A percentile compares a stretch with the other conserved stretches of the same genome.
phyloP scores from a whole-genome alignment of 2,329 filamentous ascomycete genomes.

The Xylogone sp. region DNA sequence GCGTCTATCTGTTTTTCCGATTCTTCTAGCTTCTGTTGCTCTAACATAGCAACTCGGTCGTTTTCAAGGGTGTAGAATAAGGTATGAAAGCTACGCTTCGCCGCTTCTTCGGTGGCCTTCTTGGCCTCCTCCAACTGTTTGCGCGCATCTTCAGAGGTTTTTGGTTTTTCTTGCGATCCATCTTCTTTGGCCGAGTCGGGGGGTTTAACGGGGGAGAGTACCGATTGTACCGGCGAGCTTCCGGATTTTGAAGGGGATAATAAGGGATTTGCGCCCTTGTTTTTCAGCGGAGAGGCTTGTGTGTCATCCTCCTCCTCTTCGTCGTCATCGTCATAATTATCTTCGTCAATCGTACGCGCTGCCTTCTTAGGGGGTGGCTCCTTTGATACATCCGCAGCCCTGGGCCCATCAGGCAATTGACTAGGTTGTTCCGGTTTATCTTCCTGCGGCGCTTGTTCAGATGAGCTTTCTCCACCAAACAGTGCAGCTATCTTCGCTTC shows the following conservation, averaged over 20 bases:
- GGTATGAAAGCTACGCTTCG: slow-evolving; percentile 86
- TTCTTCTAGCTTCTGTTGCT: slow-evolving; percentile 95
- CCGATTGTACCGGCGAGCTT: slow-evolving; percentile 56
- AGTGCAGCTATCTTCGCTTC: slow-evolving; percentile 74
- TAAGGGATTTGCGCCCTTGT: slow-evolving; percentile 46
- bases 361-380: slow-evolving; percentile 61
- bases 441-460: slow-evolving; percentile 15
- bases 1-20: slow-evolving; percentile 94
- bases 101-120: slow-evolving; percentile 83
- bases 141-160: slow-evolving; percentile 80
- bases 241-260: slow-evolving; percentile 68
- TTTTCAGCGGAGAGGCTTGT: slow-evolving; percentile 48
- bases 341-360: slow-evolving; percentile 75
- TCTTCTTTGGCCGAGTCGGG: slow-evolving; percentile 50
- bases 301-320: slow-evolving; percentile 61
- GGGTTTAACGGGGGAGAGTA: slow-evolving; percentile 48
- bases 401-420: slow-evolving; percentile 45
- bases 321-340: slow-evolving; percentile 78
- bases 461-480: slow-evolving; percentile 50
- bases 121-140: slow-evolving; percentile 92
- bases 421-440: slow-evolving; percentile 26
- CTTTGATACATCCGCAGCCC: slow-evolving; percentile 44
- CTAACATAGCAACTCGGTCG: slow-evolving; percentile 92
- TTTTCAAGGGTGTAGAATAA: slow-evolving; percentile 95
- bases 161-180: slow-evolving; percentile 50